Conservation (phyloP, 108 stramenopile species). For the Cyclotella atomus region DNA sequence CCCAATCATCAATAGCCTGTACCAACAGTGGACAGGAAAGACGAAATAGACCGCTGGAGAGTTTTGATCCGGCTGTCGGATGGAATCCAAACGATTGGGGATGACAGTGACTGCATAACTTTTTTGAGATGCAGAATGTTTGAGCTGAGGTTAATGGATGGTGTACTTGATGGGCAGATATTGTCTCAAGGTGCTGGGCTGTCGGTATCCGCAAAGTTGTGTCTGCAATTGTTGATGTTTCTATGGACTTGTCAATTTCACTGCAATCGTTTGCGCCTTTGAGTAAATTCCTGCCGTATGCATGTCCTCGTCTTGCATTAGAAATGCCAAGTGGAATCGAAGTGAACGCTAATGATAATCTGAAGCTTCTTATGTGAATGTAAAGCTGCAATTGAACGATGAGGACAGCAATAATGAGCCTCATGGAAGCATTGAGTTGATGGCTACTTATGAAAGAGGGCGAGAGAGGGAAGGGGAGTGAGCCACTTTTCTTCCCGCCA, state of each 20-base stretch:
- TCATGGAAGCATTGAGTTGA: too few relatives aligned
- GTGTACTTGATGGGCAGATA: conserved; percentile 16
- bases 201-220: conserved; percentile 29
- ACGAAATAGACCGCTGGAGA: conserved; percentile 33
- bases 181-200: conserved; percentile 15
- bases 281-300: too few relatives aligned
- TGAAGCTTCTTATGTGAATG: too few relatives aligned
- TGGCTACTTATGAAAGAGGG: too few relatives aligned
- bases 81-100: conserved; percentile 49
- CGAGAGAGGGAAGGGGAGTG: too few relatives aligned
- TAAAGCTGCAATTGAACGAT: too few relatives aligned
- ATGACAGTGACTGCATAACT: conserved; percentile 28
- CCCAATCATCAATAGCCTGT: conserved; percentile 38
- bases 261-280: neutral
- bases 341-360: too few relatives aligned
- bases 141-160: conserved; percentile 24
- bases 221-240: conserved; percentile 28
- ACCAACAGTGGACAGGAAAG: conserved; percentile 34
- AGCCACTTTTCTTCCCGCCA: too few relatives aligned
- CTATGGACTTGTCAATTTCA: neutral
- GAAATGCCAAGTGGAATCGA: too few relatives aligned
- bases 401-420: too few relatives aligned
- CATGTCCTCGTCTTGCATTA: neutral
- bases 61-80: conserved; percentile 31
- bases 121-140: conserved; percentile 19